phyloP scores from a whole-genome alignment of 345 rosid genomes.

The Arabidopsis suecica region DNA sequence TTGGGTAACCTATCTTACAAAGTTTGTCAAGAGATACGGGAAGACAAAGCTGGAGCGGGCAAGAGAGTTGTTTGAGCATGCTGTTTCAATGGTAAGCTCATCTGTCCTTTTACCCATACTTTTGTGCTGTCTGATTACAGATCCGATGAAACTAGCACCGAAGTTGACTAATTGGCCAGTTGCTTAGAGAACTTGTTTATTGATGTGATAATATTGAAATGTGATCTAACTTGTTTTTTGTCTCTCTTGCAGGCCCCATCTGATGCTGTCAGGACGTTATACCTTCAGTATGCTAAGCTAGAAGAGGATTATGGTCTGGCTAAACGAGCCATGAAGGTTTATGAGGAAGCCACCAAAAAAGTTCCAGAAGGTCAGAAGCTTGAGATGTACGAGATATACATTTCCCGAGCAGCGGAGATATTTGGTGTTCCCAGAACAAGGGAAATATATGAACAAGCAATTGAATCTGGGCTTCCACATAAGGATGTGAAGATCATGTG shows the following conservation, averaged over 20 bases:
- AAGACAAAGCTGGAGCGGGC: constrained; percentile 91
- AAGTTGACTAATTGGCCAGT: neutral
- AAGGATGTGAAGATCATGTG: constrained; percentile 95
- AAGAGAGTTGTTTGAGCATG: constrained; percentile 93
- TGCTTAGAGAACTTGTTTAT: constrained; percentile 6
- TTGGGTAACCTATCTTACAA: constrained; percentile 92
- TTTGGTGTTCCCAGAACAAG: constrained; percentile 96
- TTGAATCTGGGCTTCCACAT: constrained; percentile 93
- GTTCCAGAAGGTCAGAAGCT: constrained; percentile 86
- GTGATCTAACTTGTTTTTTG: constrained; percentile 19
- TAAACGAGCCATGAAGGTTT: constrained; percentile 96
- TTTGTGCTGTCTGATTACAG: neutral
- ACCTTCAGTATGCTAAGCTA: constrained; percentile 94
- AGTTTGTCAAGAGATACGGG: constrained; percentile 90
- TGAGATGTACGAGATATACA: constrained; percentile 91
- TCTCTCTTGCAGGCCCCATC: constrained; percentile 75
- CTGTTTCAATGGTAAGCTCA: constrained; percentile 72
- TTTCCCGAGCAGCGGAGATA: constrained; percentile 91
- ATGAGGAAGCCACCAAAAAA: constrained; percentile 89
- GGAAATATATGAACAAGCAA: constrained; percentile 94
- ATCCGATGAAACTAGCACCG: constrained; percentile 4
- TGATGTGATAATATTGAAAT: neutral
- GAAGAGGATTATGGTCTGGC: constrained; percentile 97
- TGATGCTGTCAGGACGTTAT: constrained; percentile 81
- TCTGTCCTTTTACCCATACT: constrained; percentile 21